Base-by-base conservation (phyloP, 805 yeast species). In the Dipodascus geniculatus region DNA sequence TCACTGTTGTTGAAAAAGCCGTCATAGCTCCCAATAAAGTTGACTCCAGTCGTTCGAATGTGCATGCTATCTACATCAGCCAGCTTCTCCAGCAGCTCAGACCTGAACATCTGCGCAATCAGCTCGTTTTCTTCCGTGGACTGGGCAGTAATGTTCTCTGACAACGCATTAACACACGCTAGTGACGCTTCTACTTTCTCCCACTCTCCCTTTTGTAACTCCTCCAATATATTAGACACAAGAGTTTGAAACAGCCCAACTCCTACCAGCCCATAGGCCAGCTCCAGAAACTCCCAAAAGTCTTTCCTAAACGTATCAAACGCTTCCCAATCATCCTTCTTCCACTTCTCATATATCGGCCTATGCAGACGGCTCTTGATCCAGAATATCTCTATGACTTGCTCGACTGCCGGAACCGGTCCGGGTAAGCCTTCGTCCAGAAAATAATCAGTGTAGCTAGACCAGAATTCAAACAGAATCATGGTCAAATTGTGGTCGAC, bases 231-330 rank as follows among this genome's bases (percentile, higher is more conserved):
- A 4, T 57, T 56, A 4, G 44, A 33, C 9, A 63, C 62, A 24
- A 86, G 64, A 20, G 67, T 71, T 2, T 71, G 69, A 57, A 77
- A 78, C 38, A 87, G 65, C 1, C 74, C 68, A 0, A 65, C 53
- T 42, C 85, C 87, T 38, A 87, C 72, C 3, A 86, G 71, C 0
- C 88, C 78, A 70, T 83, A 87, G 1, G 83, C 67, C 0, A 80
- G 72, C 53, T 88, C 93, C 58, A 87, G 78, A 42, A 90, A 73
- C 14, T 93, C 98, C 0, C 83, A 77, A 8, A 85, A 83, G 56
- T 85, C 91, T 31, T 79, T 70, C 60, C 97, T 75, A 66, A 80
- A 91, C 23, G 80, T 75, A 22, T 68, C 67, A 61, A 89, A 87
- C 58, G 84, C 95, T 20, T 75, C 74, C 54, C 71, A 65, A 23